Percentiles rank a stretch among this genome's conserved stretches.
These are phyloP conservation scores for Hirschioporus abietinus DNA, from an alignment of 768 basidiomycete genomes.

Conservation along the genomic window DNA sequence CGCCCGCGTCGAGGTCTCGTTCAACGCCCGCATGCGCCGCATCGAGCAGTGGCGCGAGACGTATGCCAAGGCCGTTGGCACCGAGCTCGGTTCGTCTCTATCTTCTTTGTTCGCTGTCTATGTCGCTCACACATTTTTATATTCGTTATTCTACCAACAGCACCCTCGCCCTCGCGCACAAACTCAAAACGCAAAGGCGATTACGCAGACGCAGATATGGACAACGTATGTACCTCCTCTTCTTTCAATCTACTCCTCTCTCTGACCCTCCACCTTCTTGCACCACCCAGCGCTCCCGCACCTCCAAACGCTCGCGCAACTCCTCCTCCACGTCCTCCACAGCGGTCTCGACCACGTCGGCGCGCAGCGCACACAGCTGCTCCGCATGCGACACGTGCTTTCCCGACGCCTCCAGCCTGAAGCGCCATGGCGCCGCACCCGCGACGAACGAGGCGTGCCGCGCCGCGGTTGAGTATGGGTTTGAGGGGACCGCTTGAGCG, in stretches of 20 bases:
- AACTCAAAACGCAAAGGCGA: conserved; percentile 2
- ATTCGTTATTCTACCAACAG: too few species aligned
- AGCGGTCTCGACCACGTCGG: conserved; percentile 19
- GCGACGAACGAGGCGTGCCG: conserved; percentile 64
- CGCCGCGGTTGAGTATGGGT: conserved; percentile 68
- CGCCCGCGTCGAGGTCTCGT: conserved; percentile 15
- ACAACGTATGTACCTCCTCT: conserved; percentile 12
- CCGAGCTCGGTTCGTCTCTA: conserved; percentile 18
- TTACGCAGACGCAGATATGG: neutral
- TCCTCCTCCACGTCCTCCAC: conserved; percentile 14
- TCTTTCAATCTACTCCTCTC: conserved; percentile 45
- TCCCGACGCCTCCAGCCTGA: conserved; percentile 50
- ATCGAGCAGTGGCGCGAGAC: conserved; percentile 69
- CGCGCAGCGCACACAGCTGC: conserved; percentile 55
- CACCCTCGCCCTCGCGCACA: conserved; percentile 1
- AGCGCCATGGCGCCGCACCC: conserved; percentile 52
- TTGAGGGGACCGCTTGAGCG: conserved; percentile 47
- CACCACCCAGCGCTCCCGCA: conserved; percentile 20
- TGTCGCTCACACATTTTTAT: conserved; percentile 1
- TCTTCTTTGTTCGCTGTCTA: neutral
- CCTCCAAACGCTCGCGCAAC: conserved; percentile 7
- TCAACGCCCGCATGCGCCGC: conserved; percentile 50
- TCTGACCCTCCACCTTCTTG: too few species aligned
- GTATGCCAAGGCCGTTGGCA: conserved; percentile 39
- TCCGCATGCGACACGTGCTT: conserved; percentile 72